A percentile compares a stretch with the other conserved stretches of the same genome.
phyloP scores from a whole-genome alignment of 495 filamentous ascomycete species.

The Aspergillus indologenus region DNA sequence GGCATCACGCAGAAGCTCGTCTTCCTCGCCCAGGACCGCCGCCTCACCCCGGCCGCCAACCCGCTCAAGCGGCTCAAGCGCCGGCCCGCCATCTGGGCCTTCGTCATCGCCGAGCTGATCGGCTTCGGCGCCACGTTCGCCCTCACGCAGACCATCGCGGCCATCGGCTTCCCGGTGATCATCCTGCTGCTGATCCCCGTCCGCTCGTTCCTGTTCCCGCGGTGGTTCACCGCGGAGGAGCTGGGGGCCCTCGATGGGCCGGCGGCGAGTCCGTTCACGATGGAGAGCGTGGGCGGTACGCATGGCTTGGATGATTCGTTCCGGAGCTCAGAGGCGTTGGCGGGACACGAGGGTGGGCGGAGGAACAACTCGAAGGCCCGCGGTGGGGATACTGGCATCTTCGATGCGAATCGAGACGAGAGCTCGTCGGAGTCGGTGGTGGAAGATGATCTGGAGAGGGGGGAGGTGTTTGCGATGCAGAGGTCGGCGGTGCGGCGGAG shows the following conservation, averaged over 20 bases:
- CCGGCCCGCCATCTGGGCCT: conserved; percentile 66
- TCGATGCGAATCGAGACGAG: conserved; percentile 16
- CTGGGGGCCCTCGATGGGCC: conserved; percentile 70
- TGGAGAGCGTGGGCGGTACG: conserved; percentile 77
- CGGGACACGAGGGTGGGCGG: conserved; percentile 17
- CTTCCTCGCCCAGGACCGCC: conserved; percentile 66
- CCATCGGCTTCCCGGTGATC: conserved; percentile 89
- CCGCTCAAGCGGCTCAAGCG: conserved; percentile 62
- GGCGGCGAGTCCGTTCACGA: conserved; percentile 79
- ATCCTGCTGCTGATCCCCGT: conserved; percentile 79
- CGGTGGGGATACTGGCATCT: conserved; percentile 16
- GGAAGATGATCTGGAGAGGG: conserved; percentile 42
- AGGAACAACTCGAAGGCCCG: conserved; percentile 5
- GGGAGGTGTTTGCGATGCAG: conserved; percentile 36
- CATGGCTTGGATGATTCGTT: conserved; percentile 45
- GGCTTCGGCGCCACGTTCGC: conserved; percentile 87
- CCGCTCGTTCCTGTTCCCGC: conserved; percentile 68
- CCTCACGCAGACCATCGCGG: conserved; percentile 93
- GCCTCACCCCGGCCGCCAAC: conserved; percentile 60
- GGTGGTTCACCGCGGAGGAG: conserved; percentile 65
- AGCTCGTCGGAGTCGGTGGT: conserved; percentile 26
- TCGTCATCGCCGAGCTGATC: conserved; percentile 71
- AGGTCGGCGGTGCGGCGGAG: conserved; percentile 27
- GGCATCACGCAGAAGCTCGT: conserved; percentile 80
- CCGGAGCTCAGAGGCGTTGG: neutral